Conservation (phyloP, 805 yeast species). For the Yarrowia divulgata region DNA sequence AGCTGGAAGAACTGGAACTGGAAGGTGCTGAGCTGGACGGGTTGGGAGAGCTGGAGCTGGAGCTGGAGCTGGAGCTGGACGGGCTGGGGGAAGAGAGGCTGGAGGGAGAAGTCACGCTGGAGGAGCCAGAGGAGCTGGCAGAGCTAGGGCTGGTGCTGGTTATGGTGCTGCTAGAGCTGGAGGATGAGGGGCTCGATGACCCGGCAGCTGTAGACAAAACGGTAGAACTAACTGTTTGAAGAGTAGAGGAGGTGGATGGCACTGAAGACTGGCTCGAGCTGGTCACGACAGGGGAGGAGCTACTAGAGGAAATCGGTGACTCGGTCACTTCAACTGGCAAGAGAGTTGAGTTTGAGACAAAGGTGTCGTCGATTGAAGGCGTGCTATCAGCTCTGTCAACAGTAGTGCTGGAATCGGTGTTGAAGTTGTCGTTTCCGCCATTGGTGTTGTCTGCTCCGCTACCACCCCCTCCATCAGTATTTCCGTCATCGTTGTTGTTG, state of each 20-base stretch:
- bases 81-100: not conserved
- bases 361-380: not conserved
- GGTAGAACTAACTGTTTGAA: not conserved
- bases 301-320: not conserved
- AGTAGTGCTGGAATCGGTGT: too few species aligned
- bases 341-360: not conserved
- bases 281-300: not conserved
- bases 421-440: too few species aligned
- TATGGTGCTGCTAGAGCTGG: not conserved
- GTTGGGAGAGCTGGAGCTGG: not conserved
- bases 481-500: not conserved
- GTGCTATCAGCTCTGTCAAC: too few species aligned
- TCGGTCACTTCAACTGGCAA: not conserved
- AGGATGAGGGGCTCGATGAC: not conserved
- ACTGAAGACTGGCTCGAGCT: not conserved
- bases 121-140: too few species aligned
- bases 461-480: not conserved
- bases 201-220: not conserved
- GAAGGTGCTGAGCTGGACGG: conserved; percentile 1
- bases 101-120: too few species aligned
- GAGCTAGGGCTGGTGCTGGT: not conserved
- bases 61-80: not conserved
- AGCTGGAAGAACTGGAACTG: not conserved
- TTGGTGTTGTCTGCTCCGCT: not conserved
- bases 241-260: not conserved